Conservation (phyloP, 768 basidiomycete species). For the Tylopilus vinaceipallidus region DNA sequence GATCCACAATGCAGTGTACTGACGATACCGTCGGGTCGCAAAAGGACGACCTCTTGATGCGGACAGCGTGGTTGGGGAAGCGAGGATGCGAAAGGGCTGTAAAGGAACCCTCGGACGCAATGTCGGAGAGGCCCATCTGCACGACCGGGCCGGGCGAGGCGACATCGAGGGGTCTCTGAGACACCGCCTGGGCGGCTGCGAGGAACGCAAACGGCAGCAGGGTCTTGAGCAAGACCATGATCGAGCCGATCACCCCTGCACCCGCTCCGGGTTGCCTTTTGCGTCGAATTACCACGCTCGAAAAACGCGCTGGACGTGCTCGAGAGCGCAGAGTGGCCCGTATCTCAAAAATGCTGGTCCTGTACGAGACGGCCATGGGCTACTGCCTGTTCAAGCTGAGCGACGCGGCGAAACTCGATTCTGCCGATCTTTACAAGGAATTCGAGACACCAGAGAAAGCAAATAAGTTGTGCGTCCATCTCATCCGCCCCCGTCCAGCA, state of each 20-base stretch:
- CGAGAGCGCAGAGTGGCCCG: neutral
- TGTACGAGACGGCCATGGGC: conserved; percentile 95
- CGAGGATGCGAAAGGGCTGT: conserved; percentile 44
- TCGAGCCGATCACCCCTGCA: neutral
- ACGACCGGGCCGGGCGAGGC: neutral
- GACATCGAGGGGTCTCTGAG: conserved; percentile 9
- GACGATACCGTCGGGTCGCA: conserved; percentile 58
- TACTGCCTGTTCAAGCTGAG: conserved; percentile 98
- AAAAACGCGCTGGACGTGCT: conserved; percentile 23
- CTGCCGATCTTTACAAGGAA: conserved; percentile 85
- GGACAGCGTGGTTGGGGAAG: conserved; percentile 52
- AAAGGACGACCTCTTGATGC: conserved; percentile 59
- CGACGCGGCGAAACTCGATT: conserved; percentile 83
- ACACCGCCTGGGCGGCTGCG: conserved; percentile 1
- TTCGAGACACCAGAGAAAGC: conserved; percentile 92
- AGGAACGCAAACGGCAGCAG: conserved; percentile 4
- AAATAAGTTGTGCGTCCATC: conserved; percentile 75
- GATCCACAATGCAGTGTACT: neutral
- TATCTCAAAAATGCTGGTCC: conserved; percentile 73
- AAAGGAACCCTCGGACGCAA: conserved; percentile 31
- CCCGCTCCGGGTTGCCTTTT: conserved; percentile 19
- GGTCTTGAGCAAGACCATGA: conserved; percentile 4
- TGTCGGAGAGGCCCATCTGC: conserved; percentile 22
- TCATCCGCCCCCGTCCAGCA: conserved; percentile 10
- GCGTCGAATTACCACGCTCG: conserved; percentile 30